Base-by-base conservation (phyloP, 116 monocot genomes). In the Cymodocea nodosa region DNA sequence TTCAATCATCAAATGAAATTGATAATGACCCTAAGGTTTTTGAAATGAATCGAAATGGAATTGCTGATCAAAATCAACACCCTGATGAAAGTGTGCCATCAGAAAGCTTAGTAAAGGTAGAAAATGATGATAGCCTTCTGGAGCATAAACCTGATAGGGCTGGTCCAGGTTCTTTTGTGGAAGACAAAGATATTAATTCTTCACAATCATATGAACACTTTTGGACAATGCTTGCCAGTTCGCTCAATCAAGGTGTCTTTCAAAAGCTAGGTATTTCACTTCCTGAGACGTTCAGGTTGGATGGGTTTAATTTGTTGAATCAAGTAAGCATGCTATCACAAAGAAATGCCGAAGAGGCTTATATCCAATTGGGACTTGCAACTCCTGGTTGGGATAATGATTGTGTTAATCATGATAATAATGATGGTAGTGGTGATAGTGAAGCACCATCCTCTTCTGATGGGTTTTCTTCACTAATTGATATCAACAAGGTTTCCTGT, bases 311-410 rank as follows among this genome's bases (percentile, higher is more conserved):
- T 52, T 76, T 81, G 70, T 66, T 95, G 51, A 78, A 81, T 77
- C 85, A 60, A 60, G 64, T 77, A n/a, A 74, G 77, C 55, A 59
- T 65, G 40, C 73, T 85, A 57, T 83, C 78, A 52, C 87, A 75
- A n/a, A 81, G 75, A 64, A 63, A 64, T 74, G 90, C 87, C 20
- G 87, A 95, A 79, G 71, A 82, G 66, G 79, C 79, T 24, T 95
- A 90, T 76, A 66, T 90, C n/a, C 81, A 87, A 66, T 87, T 79
- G 68, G 95, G 95, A 55, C 83, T 95, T 30, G 90, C 76, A 60
- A 76, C 81, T 66, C 70, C 80, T 51, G 73, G 75, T 3, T 14
- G 18, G 35, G 40, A 52, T 13, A 20, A 51, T 35, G 10, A 3
- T 67, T 17, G 11, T 44, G 44, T 44, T 44, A 4, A 4, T 44